Evolutionary conservation across 495 filamentous ascomycete species (phyloP), one percentile per base, ranked within the genome.

Genomic region (Neurospora cerealis): DNA sequence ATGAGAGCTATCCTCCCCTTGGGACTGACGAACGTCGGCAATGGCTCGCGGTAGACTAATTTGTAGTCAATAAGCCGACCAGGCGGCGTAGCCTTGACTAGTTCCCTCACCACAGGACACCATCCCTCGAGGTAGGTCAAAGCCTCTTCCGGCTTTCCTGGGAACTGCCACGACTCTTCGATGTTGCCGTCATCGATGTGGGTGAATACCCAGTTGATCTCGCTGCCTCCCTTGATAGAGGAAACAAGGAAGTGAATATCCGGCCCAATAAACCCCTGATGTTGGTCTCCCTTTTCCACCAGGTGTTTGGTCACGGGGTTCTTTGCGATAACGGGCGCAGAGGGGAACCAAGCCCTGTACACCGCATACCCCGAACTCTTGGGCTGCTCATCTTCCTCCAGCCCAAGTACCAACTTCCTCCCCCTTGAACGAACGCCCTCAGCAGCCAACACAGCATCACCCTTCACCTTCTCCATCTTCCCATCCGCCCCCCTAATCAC

Each of bases 141-240:
- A 11, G 89, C 90, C 75, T 92, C 89, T 69, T 85, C 83, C 2
- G 91, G 83, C 69, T 86, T 85, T 15, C 88, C 89, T 2, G 89
- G 87, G 38, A 89, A 87, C 70, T 87, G 87, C 90, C 90, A 92
- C 40, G 86, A 87, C 79, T 92, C 90, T 71, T 89, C 88, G 66
- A 85, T 81, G 71, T 81, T 80, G 3, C 79, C 78, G 44, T 81
- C 79, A 32, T 81, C 80, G 38, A 81, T 86, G 76, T 92, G 90
- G 10, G 91, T 92, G 41, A 91, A 87, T 19, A 92, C 91, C 91
- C 90, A 93, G 74, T 89, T 90, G 60, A 91, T 88, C 74, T 92
- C 90, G 32, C 83, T 83, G 1, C 90, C 89, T 70, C 85, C 84
- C 81, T 91, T 90, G 78, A 90, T 85, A 10, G 85, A 87, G 10